Evolutionary conservation across 2,329 filamentous ascomycete genomes (phyloP).

Genomic region (Penicillium aurantiogriseum): DNA sequence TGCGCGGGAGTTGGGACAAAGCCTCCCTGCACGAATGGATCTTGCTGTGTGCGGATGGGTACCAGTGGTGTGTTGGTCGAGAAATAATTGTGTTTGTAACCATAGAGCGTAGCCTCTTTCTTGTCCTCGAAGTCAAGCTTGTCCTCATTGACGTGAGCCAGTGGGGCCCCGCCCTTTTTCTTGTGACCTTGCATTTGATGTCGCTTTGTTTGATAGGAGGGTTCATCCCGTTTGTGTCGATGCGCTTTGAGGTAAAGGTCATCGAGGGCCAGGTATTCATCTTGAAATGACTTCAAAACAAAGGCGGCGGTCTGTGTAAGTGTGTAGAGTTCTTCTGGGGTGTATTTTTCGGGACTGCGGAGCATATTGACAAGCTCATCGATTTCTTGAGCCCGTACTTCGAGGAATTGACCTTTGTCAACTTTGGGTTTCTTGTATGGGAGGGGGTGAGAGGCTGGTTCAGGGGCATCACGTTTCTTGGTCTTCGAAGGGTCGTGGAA

Average conservation of each 20-base stretch:
- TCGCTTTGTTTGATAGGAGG: constrained; percentile 39
- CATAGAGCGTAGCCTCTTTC: constrained; percentile 61
- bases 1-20: constrained; percentile 47
- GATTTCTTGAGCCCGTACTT: constrained; percentile 30
- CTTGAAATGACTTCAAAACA: constrained; percentile 56
- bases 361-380: constrained; percentile 40
- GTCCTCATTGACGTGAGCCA: constrained; percentile 19
- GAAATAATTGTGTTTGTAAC: constrained; percentile 57
- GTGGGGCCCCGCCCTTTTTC: constrained; percentile 19
- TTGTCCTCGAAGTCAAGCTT: constrained; percentile 53
- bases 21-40: constrained; percentile 56
- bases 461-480: constrained; percentile 31
- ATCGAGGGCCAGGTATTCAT: constrained; percentile 56
- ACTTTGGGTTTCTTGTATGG: constrained; percentile 36
- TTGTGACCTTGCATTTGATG: constrained; percentile 18
- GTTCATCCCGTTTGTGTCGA: constrained; percentile 42
- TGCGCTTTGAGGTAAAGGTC: constrained; percentile 50
- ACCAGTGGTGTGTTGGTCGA: constrained; percentile 41
- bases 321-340: constrained; percentile 54
- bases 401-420: constrained; percentile 38
- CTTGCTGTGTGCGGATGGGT: constrained; percentile 40
- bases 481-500: constrained; percentile 32
- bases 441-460: constrained; percentile 27
- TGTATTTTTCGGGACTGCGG: constrained; percentile 41
- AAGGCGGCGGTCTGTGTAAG: constrained; percentile 55